These are phyloP conservation scores for Fusarium sp. DNA, from an alignment of 2,329 filamentous ascomycete genomes.

Conservation along the genomic window DNA sequence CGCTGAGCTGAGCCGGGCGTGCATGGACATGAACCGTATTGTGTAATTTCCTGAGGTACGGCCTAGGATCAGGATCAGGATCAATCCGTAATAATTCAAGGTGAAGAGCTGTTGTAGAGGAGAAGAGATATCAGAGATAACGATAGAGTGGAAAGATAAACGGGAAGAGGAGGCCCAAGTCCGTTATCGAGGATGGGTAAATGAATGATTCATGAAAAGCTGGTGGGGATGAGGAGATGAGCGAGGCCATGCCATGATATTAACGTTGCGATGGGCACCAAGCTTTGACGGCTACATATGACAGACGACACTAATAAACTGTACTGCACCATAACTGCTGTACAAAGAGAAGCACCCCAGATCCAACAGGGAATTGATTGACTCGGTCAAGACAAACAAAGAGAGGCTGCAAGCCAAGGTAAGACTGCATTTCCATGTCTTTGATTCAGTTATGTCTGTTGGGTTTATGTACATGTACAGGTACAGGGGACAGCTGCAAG, in stretches of 20 bases:
- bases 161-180: not conserved
- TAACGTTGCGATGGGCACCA: conserved; percentile 36
- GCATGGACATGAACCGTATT: conserved; percentile 28
- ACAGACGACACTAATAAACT: conserved; percentile 9
- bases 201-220: conserved; percentile 43
- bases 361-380: conserved; percentile 15
- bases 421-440: conserved; percentile 9
- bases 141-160: not conserved
- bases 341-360: not conserved
- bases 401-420: not conserved
- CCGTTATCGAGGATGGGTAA: not conserved
- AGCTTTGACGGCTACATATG: conserved; percentile 17
- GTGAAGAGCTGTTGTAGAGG: not conserved
- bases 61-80: conserved; percentile 12
- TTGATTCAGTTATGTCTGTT: conserved; percentile 13
- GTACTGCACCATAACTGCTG: not conserved
- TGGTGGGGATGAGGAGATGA: conserved; percentile 4
- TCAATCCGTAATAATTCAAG: conserved; percentile 8
- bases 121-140: not conserved
- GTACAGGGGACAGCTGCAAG: conserved; percentile 23
- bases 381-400: conserved; percentile 18
- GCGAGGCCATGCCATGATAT: conserved; percentile 21
- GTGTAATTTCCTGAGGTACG: conserved; percentile 38
- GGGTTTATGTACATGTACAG: conserved; percentile 20
- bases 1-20: conserved; percentile 32